These are phyloP conservation scores for Leptoxyphium fumago DNA, from an alignment of 2,329 filamentous ascomycete genomes.

Conservation along the genomic window DNA sequence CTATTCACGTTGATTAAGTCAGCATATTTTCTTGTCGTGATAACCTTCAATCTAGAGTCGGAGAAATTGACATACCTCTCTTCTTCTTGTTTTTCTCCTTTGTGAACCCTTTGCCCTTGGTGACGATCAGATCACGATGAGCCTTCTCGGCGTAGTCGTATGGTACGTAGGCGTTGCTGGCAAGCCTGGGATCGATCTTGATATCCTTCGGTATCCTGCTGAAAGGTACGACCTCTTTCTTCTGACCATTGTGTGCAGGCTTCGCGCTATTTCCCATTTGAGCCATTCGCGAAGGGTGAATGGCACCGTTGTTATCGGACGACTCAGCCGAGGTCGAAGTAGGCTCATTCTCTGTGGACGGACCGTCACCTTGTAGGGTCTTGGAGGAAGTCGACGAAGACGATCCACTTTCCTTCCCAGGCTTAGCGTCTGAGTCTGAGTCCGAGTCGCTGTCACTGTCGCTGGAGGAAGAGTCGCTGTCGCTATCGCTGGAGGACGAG, in stretches of 20 bases:
- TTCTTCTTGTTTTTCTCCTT: conserved; percentile 95
- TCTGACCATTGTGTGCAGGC: conserved; percentile 14
- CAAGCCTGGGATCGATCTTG: conserved; percentile 51
- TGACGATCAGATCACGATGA: conserved; percentile 75
- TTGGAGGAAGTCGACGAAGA: background rate
- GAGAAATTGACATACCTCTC: conserved; percentile 14
- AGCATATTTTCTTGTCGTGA: background rate
- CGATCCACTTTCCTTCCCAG: background rate
- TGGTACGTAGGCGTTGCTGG: conserved; percentile 66
- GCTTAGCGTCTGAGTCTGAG: conserved; percentile 9
- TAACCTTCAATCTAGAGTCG: background rate
- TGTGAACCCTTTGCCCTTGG: conserved; percentile 91
- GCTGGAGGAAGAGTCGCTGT: conserved; percentile 8
- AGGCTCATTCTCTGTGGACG: background rate
- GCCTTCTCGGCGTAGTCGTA: conserved; percentile 85
- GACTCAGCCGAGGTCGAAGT: conserved; percentile 12
- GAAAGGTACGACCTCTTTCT: conserved; percentile 53
- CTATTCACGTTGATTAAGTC: conserved; percentile 52
- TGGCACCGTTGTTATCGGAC: conserved; percentile 5
- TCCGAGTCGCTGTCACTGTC: conserved; percentile 9
- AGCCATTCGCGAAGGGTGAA: background rate
- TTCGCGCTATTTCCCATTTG: background rate
- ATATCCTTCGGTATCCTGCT: conserved; percentile 60
- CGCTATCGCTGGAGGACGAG: conserved; percentile 7
- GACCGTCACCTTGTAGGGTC: background rate